These are phyloP conservation scores for Fusarium sp. DNA, from an alignment of 2,329 filamentous ascomycete genomes.

Conservation along the genomic window DNA sequence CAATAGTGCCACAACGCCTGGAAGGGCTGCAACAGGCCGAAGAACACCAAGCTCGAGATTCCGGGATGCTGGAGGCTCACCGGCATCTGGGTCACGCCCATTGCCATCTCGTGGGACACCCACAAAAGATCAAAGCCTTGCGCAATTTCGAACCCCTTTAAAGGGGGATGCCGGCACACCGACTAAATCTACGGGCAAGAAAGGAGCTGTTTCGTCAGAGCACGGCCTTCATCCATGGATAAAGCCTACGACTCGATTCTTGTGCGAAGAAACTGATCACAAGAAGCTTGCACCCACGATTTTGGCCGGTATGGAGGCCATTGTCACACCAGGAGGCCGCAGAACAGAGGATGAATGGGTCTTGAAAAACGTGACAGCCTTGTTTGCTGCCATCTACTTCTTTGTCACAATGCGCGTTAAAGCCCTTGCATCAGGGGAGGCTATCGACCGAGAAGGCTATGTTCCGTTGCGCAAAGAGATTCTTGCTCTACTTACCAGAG, in stretches of 20 bases:
- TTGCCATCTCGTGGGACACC: constrained; percentile 55
- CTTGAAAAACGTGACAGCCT: constrained; percentile 56
- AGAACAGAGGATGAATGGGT: constrained; percentile 59
- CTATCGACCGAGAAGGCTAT: constrained; percentile 56
- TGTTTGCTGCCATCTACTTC: constrained; percentile 68
- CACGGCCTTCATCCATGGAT: constrained; percentile 68
- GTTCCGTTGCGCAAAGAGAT: constrained; percentile 56
- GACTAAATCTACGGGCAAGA: constrained; percentile 53
- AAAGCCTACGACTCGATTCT: constrained; percentile 69
- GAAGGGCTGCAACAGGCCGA: constrained; percentile 42
- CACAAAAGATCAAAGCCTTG: constrained; percentile 55
- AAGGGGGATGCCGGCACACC: constrained; percentile 48
- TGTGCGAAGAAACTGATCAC: constrained; percentile 68
- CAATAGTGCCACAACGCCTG: constrained; percentile 47
- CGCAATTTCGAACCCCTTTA: constrained; percentile 52
- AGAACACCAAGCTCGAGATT: constrained; percentile 50
- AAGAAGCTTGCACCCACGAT: constrained; percentile 73
- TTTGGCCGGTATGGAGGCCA: constrained; percentile 73
- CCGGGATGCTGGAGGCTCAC: constrained; percentile 39
- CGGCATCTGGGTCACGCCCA: constrained; percentile 44
- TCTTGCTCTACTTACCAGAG: constrained; percentile 52
- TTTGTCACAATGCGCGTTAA: constrained; percentile 63
- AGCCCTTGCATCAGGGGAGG: constrained; percentile 50
- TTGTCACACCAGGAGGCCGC: constrained; percentile 55
- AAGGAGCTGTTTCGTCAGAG: constrained; percentile 39